Evolutionary conservation across 116 monocot species (phyloP), one percentile per base, ranked within the genome.

Genomic region (Papilionanthe hybrid): DNA sequence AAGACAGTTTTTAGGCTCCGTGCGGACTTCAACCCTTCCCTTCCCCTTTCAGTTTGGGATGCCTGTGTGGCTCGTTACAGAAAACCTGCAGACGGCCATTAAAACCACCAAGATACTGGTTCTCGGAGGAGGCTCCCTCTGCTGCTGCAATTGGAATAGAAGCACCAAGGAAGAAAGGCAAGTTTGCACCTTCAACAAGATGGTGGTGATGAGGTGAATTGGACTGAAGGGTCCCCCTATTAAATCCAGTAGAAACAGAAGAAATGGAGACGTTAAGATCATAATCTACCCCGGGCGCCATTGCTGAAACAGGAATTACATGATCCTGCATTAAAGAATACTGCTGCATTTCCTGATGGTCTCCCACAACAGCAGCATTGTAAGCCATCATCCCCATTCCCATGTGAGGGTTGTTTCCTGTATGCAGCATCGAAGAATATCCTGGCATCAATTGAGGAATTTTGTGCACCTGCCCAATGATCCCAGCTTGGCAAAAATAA

Each of bases 211-310:
- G 44, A 44, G 73, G 22, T 45, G 73, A 42, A 73, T 73, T 73
- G 73, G 73, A 73, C 73, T 73, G 73, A 73, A 73, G 73, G 73
- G 73, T 73, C 73, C 73, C 73, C 73, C 73, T 73, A 73, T 73
- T 73, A 73, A 44, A 43, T 73, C 73, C 44, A n/a, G 44, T 30
- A 73, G 45, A 73, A 15, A 27, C 44, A 44, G 73, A 73, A 73
- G 73, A 73, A 73, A 73, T 45, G 43, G 73, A 73, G 73, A 73
- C 73, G 30, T 73, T 73, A 8, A 73, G 73, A n/a, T 73, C 73
- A 73, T 73, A 73, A 44, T 73, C 73, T n/a, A 27, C 73, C 20
- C 20, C 30, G 19, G 73, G 20, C 42, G 71, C 71, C 71, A 32
- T 15, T 9, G 73, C 73, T 45, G 73, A 19, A 43, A 73, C 44